phyloP scores from a whole-genome alignment of 140 eudicot genomes.

The Ambrosia hybrid region DNA sequence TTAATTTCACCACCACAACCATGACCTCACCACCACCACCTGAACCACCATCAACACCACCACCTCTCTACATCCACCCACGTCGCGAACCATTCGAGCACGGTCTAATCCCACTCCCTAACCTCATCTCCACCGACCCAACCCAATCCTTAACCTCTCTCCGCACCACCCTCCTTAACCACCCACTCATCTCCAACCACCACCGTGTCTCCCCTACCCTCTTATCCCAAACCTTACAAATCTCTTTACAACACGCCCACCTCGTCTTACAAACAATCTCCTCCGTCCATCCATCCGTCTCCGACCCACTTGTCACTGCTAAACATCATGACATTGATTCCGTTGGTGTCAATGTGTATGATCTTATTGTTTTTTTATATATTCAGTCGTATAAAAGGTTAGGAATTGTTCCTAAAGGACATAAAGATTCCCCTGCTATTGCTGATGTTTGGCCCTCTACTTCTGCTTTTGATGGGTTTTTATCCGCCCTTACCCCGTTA shows the following conservation, averaged over 20 bases:
- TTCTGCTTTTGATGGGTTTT: slow-evolving; percentile 86
- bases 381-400: slow-evolving; percentile 73
- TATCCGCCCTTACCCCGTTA: slow-evolving; percentile 91
- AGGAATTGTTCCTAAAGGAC: slow-evolving; percentile 52
- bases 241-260: slow-evolving; percentile 64
- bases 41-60: slow-evolving; percentile 27
- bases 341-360: slow-evolving; percentile 75
- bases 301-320: slow-evolving; percentile 64
- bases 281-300: slow-evolving; percentile 48
- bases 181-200: slow-evolving; percentile 20
- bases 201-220: slow-evolving; percentile 45
- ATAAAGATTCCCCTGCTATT: slow-evolving; percentile 80
- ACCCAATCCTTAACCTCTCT: slow-evolving; percentile 65
- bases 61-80: slow-evolving; percentile 44
- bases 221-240: slow-evolving; percentile 53
- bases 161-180: slow-evolving; percentile 59
- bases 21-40: slow-evolving; percentile 31
- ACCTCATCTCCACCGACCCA: slow-evolving; percentile 73
- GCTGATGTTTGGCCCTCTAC: slow-evolving; percentile 99
- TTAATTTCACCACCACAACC: slow-evolving; percentile 5
- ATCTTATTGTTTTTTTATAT: slow-evolving; percentile 71
- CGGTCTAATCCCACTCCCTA: slow-evolving; percentile 81
- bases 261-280: slow-evolving; percentile 75
- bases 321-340: slow-evolving; percentile 54
- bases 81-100: slow-evolving; percentile 87